phyloP scores from a whole-genome alignment of 148 eudicot genomes.

The Amaranthus palmeri region DNA sequence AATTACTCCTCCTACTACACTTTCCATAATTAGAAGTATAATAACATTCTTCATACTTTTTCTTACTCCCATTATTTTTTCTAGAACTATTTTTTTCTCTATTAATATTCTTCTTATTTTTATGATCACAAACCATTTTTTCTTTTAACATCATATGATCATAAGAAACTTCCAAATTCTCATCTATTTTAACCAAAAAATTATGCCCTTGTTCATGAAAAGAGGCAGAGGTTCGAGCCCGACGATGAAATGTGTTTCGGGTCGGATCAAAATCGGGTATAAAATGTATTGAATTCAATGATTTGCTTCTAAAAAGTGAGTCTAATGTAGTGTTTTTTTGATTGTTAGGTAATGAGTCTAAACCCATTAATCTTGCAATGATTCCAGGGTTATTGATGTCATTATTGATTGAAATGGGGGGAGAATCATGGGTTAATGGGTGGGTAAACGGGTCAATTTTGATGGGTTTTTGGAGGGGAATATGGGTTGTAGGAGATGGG shows the following conservation, averaged over 20 bases:
- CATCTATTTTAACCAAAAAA: constrained; percentile 11
- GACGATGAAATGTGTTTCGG: constrained; percentile 28
- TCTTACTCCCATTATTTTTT: background rate
- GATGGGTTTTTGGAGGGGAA: constrained; percentile 5
- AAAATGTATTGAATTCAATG: constrained; percentile 37
- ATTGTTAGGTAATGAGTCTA: constrained; percentile 44
- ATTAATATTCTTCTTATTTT: background rate
- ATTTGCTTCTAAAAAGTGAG: constrained; percentile 46
- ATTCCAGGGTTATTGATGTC: constrained; percentile 42
- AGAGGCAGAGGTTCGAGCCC: constrained; percentile 39
- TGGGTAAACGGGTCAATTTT: background rate
- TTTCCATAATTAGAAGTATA: background rate
- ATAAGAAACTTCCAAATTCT: background rate
- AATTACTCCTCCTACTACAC: background rate
- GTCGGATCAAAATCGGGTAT: constrained; percentile 35
- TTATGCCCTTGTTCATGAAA: constrained; percentile 34
- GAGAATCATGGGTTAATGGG: background rate
- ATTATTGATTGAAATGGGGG: background rate
- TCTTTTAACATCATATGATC: background rate
- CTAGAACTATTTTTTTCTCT: background rate
- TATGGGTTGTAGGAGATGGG: constrained; percentile 21
- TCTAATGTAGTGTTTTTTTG: constrained; percentile 14
- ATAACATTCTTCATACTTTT: constrained; percentile 20
- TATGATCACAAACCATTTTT: background rate
- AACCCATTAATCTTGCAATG: constrained; percentile 63